Evolutionary conservation across 441 rosid genomes (phyloP).

Genomic region (Bruguiera hainesii): DNA sequence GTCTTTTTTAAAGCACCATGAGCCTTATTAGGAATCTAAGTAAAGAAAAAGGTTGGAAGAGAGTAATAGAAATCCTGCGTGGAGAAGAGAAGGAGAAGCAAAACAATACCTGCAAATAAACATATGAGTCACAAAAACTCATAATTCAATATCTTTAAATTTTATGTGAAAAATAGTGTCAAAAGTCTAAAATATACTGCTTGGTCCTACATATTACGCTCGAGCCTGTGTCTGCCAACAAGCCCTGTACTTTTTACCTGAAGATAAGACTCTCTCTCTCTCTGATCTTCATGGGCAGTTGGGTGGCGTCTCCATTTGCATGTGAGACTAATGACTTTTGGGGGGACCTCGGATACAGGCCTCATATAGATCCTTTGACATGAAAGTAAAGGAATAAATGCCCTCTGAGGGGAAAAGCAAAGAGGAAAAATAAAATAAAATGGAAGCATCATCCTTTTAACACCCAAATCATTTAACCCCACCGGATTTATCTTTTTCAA

Average conservation of each 20-base stretch:
- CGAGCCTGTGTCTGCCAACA: background rate
- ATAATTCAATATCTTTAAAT: no score
- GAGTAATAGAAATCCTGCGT: no score
- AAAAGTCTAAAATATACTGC: no score
- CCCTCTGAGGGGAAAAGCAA: background rate
- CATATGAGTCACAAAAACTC: no score
- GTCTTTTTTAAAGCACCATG: no score
- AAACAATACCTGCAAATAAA: no score
- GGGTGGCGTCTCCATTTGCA: background rate
- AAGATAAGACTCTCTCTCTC: background rate
- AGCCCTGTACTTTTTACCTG: background rate
- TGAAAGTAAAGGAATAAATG: slow-evolving; percentile 8
- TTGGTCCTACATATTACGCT: no score
- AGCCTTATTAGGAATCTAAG: no score
- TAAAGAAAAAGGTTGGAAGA: no score
- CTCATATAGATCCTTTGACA: slow-evolving; percentile 1
- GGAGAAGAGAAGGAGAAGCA: no score
- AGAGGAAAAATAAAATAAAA: background rate
- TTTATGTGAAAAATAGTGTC: no score
- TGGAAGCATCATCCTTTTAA: background rate
- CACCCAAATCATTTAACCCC: slow-evolving; percentile 29
- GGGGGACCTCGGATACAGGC: slow-evolving; percentile 5
- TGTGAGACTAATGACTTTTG: slow-evolving; percentile 17
- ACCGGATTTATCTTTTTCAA: background rate
- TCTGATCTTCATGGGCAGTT: background rate